Evolutionary conservation across 768 basidiomycete species (phyloP).

Genomic region (Suillus bovinus): DNA sequence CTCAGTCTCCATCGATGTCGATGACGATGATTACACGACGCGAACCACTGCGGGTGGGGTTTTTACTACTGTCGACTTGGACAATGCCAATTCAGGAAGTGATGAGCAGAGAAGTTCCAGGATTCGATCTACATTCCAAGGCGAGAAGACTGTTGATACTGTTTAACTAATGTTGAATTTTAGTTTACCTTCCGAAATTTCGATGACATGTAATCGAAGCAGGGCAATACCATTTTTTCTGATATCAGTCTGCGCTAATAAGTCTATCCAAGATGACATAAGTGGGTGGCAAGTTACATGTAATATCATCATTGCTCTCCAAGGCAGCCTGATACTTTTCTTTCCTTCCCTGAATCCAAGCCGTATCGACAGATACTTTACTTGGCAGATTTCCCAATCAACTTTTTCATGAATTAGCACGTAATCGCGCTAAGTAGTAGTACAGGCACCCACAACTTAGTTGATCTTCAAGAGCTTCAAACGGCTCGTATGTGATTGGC

Average conservation of each 20-base stretch:
- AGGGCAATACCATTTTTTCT: background rate
- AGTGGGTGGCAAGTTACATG: background rate
- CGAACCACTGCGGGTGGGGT: background rate
- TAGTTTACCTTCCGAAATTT: background rate
- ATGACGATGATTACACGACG: slow-evolving; percentile 2
- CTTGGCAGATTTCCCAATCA: too few relatives aligned
- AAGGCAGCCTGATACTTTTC: background rate
- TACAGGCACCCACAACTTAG: background rate
- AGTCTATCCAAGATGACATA: background rate
- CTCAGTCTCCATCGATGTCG: background rate
- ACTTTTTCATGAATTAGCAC: background rate
- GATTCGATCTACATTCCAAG: background rate
- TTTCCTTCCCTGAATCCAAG: too few relatives aligned
- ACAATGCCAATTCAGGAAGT: background rate
- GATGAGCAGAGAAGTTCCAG: background rate
- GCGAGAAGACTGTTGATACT: background rate
- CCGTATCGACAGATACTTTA: too few relatives aligned
- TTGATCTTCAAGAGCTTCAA: background rate
- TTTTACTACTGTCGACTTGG: slow-evolving; percentile 1
- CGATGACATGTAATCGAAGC: background rate
- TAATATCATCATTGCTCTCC: background rate
- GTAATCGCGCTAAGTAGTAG: background rate
- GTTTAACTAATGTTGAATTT: background rate
- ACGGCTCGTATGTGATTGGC: background rate
- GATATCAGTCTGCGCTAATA: background rate